Evolutionary conservation across 2,329 filamentous ascomycete genomes (phyloP).

Genomic region (Trichophyton schoenleinii): DNA sequence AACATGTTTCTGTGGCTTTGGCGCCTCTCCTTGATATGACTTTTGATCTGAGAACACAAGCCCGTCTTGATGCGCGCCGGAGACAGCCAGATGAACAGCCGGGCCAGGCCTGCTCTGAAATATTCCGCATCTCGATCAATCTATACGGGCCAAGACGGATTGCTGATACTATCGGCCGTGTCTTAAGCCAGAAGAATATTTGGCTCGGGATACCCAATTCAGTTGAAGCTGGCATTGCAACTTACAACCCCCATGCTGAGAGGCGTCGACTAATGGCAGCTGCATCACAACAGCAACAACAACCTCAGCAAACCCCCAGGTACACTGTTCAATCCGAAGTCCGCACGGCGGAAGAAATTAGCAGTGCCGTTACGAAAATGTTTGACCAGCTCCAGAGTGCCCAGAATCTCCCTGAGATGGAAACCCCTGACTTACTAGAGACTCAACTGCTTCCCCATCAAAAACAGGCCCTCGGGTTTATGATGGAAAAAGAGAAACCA

Average conservation of each 20-base stretch:
- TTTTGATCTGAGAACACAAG: slow-evolving; percentile 54
- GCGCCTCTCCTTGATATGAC: slow-evolving; percentile 59
- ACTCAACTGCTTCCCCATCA: slow-evolving; percentile 71
- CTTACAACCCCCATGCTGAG: slow-evolving; percentile 63
- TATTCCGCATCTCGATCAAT: slow-evolving; percentile 56
- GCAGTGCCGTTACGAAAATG: slow-evolving; percentile 69
- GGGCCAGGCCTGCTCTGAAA: slow-evolving; percentile 49
- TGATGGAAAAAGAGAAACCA: slow-evolving; percentile 63
- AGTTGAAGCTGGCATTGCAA: slow-evolving; percentile 54
- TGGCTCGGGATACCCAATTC: slow-evolving; percentile 55
- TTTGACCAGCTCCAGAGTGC: slow-evolving; percentile 72
- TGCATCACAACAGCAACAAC: slow-evolving; percentile 12
- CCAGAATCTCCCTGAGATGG: slow-evolving; percentile 62
- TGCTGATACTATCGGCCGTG: slow-evolving; percentile 52
- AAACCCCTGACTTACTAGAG: slow-evolving; percentile 49
- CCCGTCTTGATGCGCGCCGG: slow-evolving; percentile 55
- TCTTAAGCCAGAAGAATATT: slow-evolving; percentile 53
- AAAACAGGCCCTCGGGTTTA: slow-evolving; percentile 79
- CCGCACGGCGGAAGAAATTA: slow-evolving; percentile 74
- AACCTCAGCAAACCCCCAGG: slow-evolving; percentile 12
- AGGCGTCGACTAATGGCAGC: slow-evolving; percentile 25
- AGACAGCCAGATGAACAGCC: slow-evolving; percentile 51
- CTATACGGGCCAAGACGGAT: slow-evolving; percentile 64
- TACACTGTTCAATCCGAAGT: slow-evolving; percentile 27
- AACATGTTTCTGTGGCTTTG: slow-evolving; percentile 52